Evolutionary conservation across 345 rosid genomes (phyloP), one percentile per base, ranked within the genome.

Genomic region (Citrus mangshanensis): DNA sequence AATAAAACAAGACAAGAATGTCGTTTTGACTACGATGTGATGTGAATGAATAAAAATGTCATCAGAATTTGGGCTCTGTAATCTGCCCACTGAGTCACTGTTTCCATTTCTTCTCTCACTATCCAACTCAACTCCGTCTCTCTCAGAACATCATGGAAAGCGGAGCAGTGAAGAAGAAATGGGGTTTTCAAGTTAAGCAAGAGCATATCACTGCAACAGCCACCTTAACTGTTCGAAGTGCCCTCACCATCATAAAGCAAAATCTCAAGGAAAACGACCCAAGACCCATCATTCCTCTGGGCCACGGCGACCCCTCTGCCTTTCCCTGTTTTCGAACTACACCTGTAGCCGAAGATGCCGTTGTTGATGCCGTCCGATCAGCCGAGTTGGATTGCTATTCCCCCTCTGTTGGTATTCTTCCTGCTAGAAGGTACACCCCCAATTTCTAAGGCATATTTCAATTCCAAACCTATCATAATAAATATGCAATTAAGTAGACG

Each of bases 291-390:
- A 46, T 92, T 18, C 91, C 89, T 40, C 86, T 94, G 9, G 94
- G 89, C 65, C 91, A 87, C 25, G 97, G 98, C 28, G 94, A 94
- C 46, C 95, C 97, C 56, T 89, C 98, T 21, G 78, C 62, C 27
- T 91, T 88, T 72, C 88, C 94, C 9, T 80, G 86, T 84, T 92
- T 90, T 79, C 84, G 89, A 8, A 89, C 95, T 42, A 12, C 77
- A 21, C 58, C 82, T 24, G 84, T 54, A 1, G 97, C 93, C 0
- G 95, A 84, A 77, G 89, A 92, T 51, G 95, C 94, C 60, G 64
- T 91, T 25, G 79, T 83, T 70, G 78, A 87, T 25, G 83, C 88
- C 38, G 65, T 94, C 35, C 83, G 85, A 22, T 91, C 94, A 42
- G 90, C 82, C 12, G 66, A 89, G 60, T 80, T 72, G 80, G 90